Conservation (phyloP, 192 early-diverging fungal species). For the Coemansia sp. region DNA sequence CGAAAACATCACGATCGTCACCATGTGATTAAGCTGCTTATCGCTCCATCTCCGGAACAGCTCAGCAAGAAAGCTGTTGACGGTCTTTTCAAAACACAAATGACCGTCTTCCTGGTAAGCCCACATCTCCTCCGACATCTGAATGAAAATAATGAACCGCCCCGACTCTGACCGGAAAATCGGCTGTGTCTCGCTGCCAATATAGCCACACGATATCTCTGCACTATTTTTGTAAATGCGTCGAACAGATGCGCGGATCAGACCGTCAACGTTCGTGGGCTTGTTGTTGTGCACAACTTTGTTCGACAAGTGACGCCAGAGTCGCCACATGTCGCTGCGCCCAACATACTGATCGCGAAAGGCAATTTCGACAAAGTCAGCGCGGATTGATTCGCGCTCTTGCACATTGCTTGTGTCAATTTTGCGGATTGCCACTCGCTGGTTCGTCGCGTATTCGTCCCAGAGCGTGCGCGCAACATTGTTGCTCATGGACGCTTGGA, state of each 20-base stretch:
- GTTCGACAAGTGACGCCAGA: conserved; percentile 68
- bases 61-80: conserved; percentile 85
- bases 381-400: conserved; percentile 58
- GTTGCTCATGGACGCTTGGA: conserved; percentile 34
- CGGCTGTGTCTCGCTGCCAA: conserved; percentile 74
- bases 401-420: conserved; percentile 53
- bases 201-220: conserved; percentile 74
- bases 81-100: conserved; percentile 89
- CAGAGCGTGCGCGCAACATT: conserved; percentile 39
- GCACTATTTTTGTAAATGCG: conserved; percentile 69
- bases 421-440: conserved; percentile 54
- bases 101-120: conserved; percentile 97
- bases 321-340: conserved; percentile 90
- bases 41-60: conserved; percentile 86
- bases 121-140: conserved; percentile 98
- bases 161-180: conserved; percentile 94
- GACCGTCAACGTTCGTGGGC: conserved; percentile 66
- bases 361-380: conserved; percentile 80
- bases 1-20: conserved; percentile 93
- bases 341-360: conserved; percentile 92
- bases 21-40: conserved; percentile 83
- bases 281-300: conserved; percentile 77
- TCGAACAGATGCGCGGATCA: conserved; percentile 76
- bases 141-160: conserved; percentile 91
- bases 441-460: conserved; percentile 38